Evolutionary conservation across 2,329 filamentous ascomycete genomes (phyloP), one percentile per base, ranked within the genome.

Genomic region (Colletotrichum limetticola): DNA sequence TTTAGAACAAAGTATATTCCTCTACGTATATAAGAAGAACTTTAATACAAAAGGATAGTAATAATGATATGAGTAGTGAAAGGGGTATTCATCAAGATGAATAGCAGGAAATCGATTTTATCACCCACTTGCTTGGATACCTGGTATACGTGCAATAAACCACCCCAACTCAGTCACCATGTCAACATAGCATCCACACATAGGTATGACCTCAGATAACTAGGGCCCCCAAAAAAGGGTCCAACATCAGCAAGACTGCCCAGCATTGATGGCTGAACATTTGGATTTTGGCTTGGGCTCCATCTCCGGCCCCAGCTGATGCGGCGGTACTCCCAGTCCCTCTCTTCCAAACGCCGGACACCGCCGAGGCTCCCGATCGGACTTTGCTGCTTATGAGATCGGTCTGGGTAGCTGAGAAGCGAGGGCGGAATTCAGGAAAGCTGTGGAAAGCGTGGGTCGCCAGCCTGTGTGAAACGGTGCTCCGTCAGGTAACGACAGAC

Each of bases 331-430:
- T 73, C 71, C 70, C 56, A 71, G 66, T 56, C 67, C 68, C n/a
- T 63, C 49, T 53, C 52, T 61, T 57, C 67, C 71, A 70, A 73
- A 71, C 71, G 67, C 71, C 71, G 66, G 66, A 71, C 71, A 73
- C 71, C 71, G 57, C 71, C 71, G 71, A 73, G 70, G 60, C 61
- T 73, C 71, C 71, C 60, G 71, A 62, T 73, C 66, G 71, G 71
- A 73, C 71, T 70, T 72, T 70, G 66, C 49, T 46, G 66, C 61
- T 70, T 66, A 55, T 61, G 61, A 57, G 46, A 61, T 66, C 28
- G 35, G 24, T 67, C 35, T 66, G 24, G 42, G 42, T 22, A 49
- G 42, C 37, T 60, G 55, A 56, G 70, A 70, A 64, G 53, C 58
- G 46, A 59, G 42, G 66, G 37, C 30, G 28, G 46, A 53, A 63